phyloP scores from a whole-genome alignment of 116 monocot genomes.

The Iris pallida region DNA sequence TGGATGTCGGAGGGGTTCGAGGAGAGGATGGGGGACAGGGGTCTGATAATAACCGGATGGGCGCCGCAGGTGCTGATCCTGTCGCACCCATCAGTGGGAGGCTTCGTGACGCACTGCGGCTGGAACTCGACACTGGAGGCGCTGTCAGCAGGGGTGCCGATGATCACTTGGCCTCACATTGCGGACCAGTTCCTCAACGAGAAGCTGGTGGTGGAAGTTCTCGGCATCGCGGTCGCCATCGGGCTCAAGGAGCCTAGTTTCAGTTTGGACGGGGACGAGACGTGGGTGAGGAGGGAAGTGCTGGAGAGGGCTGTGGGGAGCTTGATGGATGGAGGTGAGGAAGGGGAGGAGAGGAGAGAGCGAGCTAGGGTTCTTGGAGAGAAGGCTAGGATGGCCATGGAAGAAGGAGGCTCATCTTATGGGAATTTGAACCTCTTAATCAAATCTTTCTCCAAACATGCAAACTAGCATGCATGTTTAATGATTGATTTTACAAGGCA shows the following conservation, averaged over 20 bases:
- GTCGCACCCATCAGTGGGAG: slow-evolving; percentile 24
- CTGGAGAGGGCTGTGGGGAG: slow-evolving; percentile 2
- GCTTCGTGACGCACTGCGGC: slow-evolving; percentile 49
- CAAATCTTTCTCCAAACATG: neutral
- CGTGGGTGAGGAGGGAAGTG: slow-evolving; percentile 2
- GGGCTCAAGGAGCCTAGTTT: neutral
- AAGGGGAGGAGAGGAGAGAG: neutral
- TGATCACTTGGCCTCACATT: slow-evolving; percentile 33
- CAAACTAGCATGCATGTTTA: neutral
- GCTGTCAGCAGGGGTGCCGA: slow-evolving; percentile 19
- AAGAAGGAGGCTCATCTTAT: slow-evolving; percentile 3
- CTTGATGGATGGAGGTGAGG: neutral
- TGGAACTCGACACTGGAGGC: slow-evolving; percentile 45
- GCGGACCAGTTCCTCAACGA: slow-evolving; percentile 21
- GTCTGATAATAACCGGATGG: slow-evolving; percentile 23
- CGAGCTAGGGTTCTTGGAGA: neutral
- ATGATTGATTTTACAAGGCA: neutral
- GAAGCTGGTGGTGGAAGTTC: slow-evolving; percentile 16
- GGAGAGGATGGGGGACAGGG: neutral
- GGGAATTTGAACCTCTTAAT: neutral
- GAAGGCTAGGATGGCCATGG: slow-evolving; percentile 3
- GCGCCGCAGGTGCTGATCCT: slow-evolving; percentile 27
- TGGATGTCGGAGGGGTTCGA: neutral
- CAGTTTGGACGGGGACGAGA: neutral
- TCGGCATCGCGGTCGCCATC: slow-evolving; percentile 13